These are phyloP conservation scores for Euphorbia schlechtendalii DNA, from an alignment of 441 rosid species.

Conservation along the genomic window DNA sequence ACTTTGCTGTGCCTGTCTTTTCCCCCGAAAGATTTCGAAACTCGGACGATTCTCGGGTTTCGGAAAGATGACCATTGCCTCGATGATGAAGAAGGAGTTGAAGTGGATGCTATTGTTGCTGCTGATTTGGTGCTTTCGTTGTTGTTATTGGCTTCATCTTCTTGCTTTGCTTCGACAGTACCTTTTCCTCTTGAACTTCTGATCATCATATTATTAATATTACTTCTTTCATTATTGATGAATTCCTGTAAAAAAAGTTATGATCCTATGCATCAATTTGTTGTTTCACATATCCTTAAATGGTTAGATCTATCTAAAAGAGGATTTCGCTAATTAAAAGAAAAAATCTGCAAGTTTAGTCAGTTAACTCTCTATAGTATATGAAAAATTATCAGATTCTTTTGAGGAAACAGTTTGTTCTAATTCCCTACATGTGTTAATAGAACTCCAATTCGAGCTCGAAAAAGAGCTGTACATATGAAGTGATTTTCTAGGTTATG, in stretches of 20 bases:
- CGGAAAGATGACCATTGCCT: slow-evolving; percentile 81
- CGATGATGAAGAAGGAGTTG: slow-evolving; percentile 40
- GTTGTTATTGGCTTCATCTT: slow-evolving; percentile 29
- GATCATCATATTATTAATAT: slow-evolving; percentile 39
- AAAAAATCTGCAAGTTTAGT: too few relatives aligned
- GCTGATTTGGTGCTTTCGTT: too few relatives aligned
- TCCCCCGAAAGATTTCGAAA: slow-evolving; percentile 72
- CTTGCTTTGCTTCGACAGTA: slow-evolving; percentile 48
- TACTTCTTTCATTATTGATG: slow-evolving; percentile 26
- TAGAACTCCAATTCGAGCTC: too few relatives aligned
- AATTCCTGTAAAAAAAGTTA: not conserved
- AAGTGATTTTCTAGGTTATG: too few relatives aligned
- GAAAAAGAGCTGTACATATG: not conserved
- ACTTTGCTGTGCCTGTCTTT: slow-evolving; percentile 98
- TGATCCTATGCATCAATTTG: not conserved
- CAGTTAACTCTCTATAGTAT: not conserved
- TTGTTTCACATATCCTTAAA: too few relatives aligned
- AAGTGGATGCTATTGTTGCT: slow-evolving; percentile 18
- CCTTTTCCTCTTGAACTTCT: slow-evolving; percentile 35
- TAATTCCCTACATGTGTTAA: not conserved
- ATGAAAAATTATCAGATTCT: too few relatives aligned
- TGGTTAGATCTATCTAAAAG: too few relatives aligned
- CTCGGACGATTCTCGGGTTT: slow-evolving; percentile 84
- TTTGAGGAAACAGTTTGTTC: too few relatives aligned
- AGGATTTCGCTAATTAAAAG: too few relatives aligned